phyloP scores from a whole-genome alignment of 192 early-diverging fungal genomes.

The Coemansia sp. region DNA sequence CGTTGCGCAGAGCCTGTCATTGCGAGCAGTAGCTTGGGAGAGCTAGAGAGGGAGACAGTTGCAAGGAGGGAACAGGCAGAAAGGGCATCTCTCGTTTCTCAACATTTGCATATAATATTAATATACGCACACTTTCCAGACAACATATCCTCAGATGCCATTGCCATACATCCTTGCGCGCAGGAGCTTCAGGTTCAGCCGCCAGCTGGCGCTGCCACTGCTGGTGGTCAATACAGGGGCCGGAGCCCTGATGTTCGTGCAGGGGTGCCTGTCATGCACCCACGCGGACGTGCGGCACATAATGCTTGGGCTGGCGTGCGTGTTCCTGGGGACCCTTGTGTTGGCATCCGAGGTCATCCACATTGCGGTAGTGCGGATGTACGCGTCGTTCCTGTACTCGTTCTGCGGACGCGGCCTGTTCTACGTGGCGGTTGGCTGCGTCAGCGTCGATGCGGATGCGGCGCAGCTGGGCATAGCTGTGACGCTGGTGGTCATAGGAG shows the following conservation, averaged over 20 bases:
- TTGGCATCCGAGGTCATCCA: constrained; percentile 30
- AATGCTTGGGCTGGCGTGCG: constrained; percentile 38
- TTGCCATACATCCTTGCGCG: constrained; percentile 48
- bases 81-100: no score
- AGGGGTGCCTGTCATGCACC: constrained; percentile 36
- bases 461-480: constrained; percentile 35
- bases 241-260: constrained; percentile 33
- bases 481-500: constrained; percentile 14
- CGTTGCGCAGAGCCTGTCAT: no score
- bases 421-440: constrained; percentile 31
- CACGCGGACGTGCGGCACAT: constrained; percentile 40
- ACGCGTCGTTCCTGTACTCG: constrained; percentile 43
- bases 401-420: constrained; percentile 46
- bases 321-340: constrained; percentile 22
- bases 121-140: no score
- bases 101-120: no score
- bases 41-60: no score
- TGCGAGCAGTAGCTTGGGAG: no score
- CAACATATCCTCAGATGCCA: no score
- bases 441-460: constrained; percentile 17
- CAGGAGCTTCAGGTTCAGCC: constrained; percentile 21
- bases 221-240: constrained; percentile 16
- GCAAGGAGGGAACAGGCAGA: no score
- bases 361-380: constrained; percentile 38
- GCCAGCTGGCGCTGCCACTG: constrained; percentile 22